A percentile compares a stretch with the other conserved stretches of the same genome.
These are phyloP conservation scores for Colletotrichum trifolii DNA, from an alignment of 2,329 filamentous ascomycete genomes.

Conservation along the genomic window DNA sequence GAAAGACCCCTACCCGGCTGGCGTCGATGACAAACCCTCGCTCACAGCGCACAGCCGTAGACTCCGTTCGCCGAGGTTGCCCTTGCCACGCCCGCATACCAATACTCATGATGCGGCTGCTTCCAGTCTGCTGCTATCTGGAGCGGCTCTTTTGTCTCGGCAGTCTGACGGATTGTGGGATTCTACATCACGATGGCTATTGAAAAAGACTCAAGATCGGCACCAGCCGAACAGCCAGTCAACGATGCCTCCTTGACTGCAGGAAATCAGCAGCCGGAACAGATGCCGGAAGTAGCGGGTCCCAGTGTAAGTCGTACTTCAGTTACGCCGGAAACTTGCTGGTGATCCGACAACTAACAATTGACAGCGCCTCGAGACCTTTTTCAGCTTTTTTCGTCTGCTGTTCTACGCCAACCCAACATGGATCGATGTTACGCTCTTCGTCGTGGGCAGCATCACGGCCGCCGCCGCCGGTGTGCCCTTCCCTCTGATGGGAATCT, in stretches of 20 bases:
- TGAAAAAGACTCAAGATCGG: conserved; percentile 10
- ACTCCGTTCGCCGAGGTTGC: conserved; percentile 5
- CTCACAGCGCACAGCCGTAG: not conserved
- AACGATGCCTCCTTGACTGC: not conserved
- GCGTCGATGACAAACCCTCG: not conserved
- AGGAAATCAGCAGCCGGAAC: conserved; percentile 4
- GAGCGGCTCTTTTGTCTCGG: too few species aligned
- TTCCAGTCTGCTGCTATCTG: not conserved
- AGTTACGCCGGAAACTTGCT: not conserved
- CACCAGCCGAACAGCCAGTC: conserved; percentile 7
- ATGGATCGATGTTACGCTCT: conserved; percentile 35
- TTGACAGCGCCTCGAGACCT: conserved; percentile 16
- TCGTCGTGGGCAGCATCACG: conserved; percentile 40
- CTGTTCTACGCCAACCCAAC: conserved; percentile 34
- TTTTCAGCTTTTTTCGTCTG: conserved; percentile 23
- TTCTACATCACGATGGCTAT: conserved; percentile 17
- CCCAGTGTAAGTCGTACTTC: conserved; percentile 8
- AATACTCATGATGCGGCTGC: not conserved
- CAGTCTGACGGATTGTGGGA: not conserved
- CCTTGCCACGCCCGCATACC: conserved; percentile 6
- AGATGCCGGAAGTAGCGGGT: not conserved
- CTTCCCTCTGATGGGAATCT: conserved; percentile 65
- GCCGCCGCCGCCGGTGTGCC: conserved; percentile 63
- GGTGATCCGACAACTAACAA: not conserved
- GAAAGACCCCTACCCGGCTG: conserved; percentile 5